Evolutionary conservation across 306 rosid species (phyloP).

Genomic region (Prunus fruticosa): DNA sequence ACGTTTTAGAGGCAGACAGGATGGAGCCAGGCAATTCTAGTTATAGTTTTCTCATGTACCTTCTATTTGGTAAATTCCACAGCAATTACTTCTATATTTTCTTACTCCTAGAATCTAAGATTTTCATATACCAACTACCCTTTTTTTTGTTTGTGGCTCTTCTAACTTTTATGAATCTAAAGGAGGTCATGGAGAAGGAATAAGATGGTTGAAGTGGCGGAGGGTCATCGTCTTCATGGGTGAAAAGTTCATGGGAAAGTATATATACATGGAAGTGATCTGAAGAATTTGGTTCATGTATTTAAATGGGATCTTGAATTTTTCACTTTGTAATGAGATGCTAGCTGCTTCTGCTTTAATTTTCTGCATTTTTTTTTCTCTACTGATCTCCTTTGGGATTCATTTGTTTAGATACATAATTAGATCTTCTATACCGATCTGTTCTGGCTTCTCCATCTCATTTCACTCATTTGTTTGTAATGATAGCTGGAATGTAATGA

Average conservation of each 20-base stretch:
- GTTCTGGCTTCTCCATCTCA: neutral
- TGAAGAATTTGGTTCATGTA: neutral
- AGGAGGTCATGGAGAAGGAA: conserved; percentile 10
- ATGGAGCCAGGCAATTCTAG: conserved; percentile 72
- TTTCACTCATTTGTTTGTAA: neutral
- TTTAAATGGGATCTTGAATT: neutral
- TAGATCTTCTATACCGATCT: neutral
- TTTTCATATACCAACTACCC: neutral
- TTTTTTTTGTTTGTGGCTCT: neutral
- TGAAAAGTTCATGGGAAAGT: conserved; percentile 2
- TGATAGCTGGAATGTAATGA: neutral
- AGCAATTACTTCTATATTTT: neutral
- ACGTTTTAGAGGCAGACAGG: conserved; percentile 55
- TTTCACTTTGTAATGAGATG: neutral
- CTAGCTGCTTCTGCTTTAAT: neutral
- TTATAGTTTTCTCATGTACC: conserved; percentile 18
- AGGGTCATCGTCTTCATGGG: neutral
- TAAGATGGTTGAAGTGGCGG: neutral
- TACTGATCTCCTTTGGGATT: neutral
- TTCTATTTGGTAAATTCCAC: conserved; percentile 1
- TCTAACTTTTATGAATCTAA: neutral
- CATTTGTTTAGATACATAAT: neutral
- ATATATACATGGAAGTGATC: conserved; percentile 1
- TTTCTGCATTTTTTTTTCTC: neutral
- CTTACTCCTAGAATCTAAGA: neutral